Evolutionary conservation across 202 grass and related monocot genomes (phyloP), one percentile per base, ranked within the genome.

Genomic region (Panicum virgatum): DNA sequence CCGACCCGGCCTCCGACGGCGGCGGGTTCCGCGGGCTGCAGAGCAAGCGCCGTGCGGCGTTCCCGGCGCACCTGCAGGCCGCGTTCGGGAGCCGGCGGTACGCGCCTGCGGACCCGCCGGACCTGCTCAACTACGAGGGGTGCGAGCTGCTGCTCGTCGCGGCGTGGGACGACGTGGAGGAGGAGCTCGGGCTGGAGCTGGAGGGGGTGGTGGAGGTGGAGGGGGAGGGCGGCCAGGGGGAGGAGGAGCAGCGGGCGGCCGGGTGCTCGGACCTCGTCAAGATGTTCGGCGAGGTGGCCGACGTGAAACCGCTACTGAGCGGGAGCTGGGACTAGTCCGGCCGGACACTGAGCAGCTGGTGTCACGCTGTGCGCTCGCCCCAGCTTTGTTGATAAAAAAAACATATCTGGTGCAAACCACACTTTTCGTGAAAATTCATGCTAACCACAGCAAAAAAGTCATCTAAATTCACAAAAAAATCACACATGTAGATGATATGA

Each of bases 121-220:
- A 93, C 76, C 86, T 94, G 53, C 60, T 98, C 47, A 93, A 94
- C 70, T 98, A 98, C 75, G 95, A 98, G 51, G 95, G 95, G 1
- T 94, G 92, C 76, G 90, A 97, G 86, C 79, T 94, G 47, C 83
- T 97, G 79, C 90, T 97, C 18, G 88, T 97, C 57, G 84, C 92
- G 30, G 92, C 95, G 38, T 91, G 92, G 15, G 90, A 93, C 9
- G 82, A 98, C 72, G 81, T 94, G 2, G 90, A 94, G 66, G 92
- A 88, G 54, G 88, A 94, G 87, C 87, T 94, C 29, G 92, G 92
- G 19, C 74, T 98, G 47, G 88, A 90, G 84, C 82, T 98, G 73
- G 72, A 84, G 47, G 88, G 80, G 2, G 90, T 91, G 66, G 83
- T 76, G 0, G 56, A 11, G 10, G 14, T 9, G 9, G 86, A 48